Evolutionary conservation across 2,329 filamentous ascomycete species (phyloP).

Genomic region (Coleophoma crateriformis): DNA sequence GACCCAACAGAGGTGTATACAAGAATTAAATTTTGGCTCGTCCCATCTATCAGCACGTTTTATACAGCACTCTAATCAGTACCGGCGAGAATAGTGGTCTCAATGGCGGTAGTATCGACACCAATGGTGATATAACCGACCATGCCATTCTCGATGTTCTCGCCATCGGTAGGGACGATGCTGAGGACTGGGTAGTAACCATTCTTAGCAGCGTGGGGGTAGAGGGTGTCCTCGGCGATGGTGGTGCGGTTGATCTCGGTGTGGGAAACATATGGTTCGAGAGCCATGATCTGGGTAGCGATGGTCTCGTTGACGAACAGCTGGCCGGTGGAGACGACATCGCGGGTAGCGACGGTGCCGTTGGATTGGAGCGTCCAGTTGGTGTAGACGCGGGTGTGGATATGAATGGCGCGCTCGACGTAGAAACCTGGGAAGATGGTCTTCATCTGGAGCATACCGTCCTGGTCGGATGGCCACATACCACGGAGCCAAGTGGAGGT

Average conservation of each 20-base stretch:
- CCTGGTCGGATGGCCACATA: not conserved
- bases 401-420: not conserved
- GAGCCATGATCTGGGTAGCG: constrained; percentile 2
- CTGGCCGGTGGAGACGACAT: constrained; percentile 3
- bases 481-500: not conserved
- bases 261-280: constrained; percentile 4
- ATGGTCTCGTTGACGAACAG: constrained; percentile 2
- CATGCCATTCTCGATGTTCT: constrained; percentile 27
- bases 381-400: not conserved
- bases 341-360: constrained; percentile 1
- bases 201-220: constrained; percentile 12
- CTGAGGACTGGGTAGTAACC: constrained; percentile 27
- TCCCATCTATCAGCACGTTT: not conserved
- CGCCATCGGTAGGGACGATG: constrained; percentile 26
- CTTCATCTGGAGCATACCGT: not conserved
- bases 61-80: not conserved
- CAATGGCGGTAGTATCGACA: constrained; percentile 20
- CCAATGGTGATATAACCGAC: constrained; percentile 30
- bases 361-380: constrained; percentile 2
- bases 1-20: too few species aligned
- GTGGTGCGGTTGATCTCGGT: constrained; percentile 7
- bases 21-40: too few species aligned
- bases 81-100: constrained; percentile 2
- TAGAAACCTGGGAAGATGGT: not conserved
- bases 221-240: constrained; percentile 10